Base-by-base conservation (phyloP, 1,284 basidiomycete species). In the Heterobasidion occidentale region DNA sequence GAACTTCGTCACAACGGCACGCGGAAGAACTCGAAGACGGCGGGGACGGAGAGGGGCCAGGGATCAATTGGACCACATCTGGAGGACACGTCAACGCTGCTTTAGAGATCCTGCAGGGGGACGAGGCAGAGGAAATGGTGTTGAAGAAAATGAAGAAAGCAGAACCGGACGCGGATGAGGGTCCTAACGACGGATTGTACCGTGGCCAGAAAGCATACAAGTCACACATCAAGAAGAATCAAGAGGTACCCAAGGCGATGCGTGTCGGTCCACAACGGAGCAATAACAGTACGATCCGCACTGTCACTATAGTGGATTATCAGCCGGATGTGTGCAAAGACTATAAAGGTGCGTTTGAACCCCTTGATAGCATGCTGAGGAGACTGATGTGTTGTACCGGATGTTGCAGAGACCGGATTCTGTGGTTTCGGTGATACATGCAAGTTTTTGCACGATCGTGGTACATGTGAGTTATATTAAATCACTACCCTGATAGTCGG, bases 261-360 rank as follows among this genome's bases (percentile, higher is more conserved):
- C 83, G 91, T 51, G 82, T 92, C 7, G 94, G 92, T 1, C 94
- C 94, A 47, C 91, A 94, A 67, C 74, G 89, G 56, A 76, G 77
- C 58, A 87, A 79, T 48, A 83, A 84, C 8, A 88, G 77, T 65
- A 98, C 96, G 58, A 95, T 99, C 62, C 83, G 94, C 56, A 95
- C 92, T 1, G 94, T 98, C 55, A 98, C 96, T 0, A 86, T 98
- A 56, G 82, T 94, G 52, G 97, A 99, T 76, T 99, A 98, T 73
- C 97, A 99, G 73, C 96, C 97, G 3, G 96, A 98, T 67, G 92
- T 98, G 19, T 99, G 97, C 74, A 99, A 99, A 71, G 95, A 98
- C 72, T 99, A 99, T 74, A 98, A 98, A 84, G 92, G 91, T 91
- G 61, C 58, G 81, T 75, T 42, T 15, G 9, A 46, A 11, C 35